A percentile compares a stretch with the other conserved stretches of the same genome.
Conservation (phyloP, 164 flowering plant genomes). For the Berberis thunbergii region DNA sequence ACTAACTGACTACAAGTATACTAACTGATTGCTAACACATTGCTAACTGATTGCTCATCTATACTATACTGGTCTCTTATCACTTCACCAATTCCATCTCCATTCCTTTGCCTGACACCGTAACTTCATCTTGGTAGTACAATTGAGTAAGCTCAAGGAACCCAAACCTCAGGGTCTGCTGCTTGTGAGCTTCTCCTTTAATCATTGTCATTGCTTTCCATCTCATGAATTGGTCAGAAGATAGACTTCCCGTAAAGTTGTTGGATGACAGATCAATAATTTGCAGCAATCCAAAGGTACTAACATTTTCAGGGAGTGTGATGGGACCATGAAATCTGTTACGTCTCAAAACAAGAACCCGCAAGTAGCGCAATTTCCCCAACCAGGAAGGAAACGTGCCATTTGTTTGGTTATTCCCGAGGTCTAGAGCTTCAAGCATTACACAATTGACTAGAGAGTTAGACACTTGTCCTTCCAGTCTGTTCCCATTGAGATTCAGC, state of each 20-base stretch:
- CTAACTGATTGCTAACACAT: no score
- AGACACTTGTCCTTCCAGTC: conserved; percentile 39
- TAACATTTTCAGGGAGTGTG: not conserved
- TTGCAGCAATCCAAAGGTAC: conserved; percentile 4
- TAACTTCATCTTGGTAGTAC: conserved; percentile 34
- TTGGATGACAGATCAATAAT: conserved; percentile 16
- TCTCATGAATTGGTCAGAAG: not conserved
- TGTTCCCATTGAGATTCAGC: conserved; percentile 39
- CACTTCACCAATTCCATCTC: conserved; percentile 20
- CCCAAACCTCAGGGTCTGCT: not conserved
- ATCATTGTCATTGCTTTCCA: conserved; percentile 23
- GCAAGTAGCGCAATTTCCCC: conserved; percentile 23
- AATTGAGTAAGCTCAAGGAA: not conserved
- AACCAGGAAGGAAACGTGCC: conserved; percentile 44
- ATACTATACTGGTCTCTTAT: no score
- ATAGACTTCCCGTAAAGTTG: conserved; percentile 6
- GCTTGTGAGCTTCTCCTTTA: conserved; percentile 1
- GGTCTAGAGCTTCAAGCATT: conserved; percentile 38
- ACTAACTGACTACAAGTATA: no score
- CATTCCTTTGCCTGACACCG: conserved; percentile 36
- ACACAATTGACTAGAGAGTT: conserved; percentile 39
- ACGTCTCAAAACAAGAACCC: conserved; percentile 47
- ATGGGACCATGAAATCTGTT: conserved; percentile 44
- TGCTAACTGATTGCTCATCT: no score
- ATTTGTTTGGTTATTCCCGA: conserved; percentile 42